Evolutionary conservation across 2,329 filamentous ascomycete genomes (phyloP), one percentile per base, ranked within the genome.

Genomic region (Knufia fluminis): DNA sequence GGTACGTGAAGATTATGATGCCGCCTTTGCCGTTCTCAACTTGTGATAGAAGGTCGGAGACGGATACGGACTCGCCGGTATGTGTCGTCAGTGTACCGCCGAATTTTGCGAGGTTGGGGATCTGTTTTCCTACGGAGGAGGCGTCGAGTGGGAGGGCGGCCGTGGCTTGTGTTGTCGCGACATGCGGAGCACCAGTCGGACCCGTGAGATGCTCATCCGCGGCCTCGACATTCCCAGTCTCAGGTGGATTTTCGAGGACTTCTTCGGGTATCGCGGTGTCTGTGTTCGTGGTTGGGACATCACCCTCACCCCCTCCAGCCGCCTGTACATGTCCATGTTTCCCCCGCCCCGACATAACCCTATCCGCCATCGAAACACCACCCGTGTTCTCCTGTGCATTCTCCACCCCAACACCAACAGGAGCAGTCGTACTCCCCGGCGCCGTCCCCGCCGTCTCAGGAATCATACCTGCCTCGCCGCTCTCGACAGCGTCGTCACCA

Each of bases 21-120:
- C 45, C 45, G 45, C 33, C 45, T 17, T n/a, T 17, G 26, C 26
- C 12, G 19, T 4, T 14, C 7, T 19, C 44, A 3, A 19, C 4
- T 12, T 28, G 26, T n/a, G 26, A 28, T 9, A 48, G 45, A 14
- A 48, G 35, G 7, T n/a, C 19, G 12, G 45, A 39, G 2, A 48
- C 33, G 19, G 33, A 26, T 4, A 85, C 89, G 70, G 84, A 86
- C 48, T 76, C 72, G 60, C 89, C 89, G 56, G 94, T 87, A 57
- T 97, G 82, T 54, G 84, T 92, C 73, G 92, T 80, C 55, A 98
- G 71, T 63, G 92, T 82, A 49, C 77, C 78, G 50, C 78, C 78
- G 58, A 82, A 82, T 24, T 63, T 65, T 12, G 76, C 68, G 45
- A 82, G 66, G 43, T 70, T 62, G 22, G 33, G 33, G 55, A 83